These are phyloP conservation scores for Neofusicoccum laricinum DNA, from an alignment of 2,329 filamentous ascomycete species.

Conservation along the genomic window DNA sequence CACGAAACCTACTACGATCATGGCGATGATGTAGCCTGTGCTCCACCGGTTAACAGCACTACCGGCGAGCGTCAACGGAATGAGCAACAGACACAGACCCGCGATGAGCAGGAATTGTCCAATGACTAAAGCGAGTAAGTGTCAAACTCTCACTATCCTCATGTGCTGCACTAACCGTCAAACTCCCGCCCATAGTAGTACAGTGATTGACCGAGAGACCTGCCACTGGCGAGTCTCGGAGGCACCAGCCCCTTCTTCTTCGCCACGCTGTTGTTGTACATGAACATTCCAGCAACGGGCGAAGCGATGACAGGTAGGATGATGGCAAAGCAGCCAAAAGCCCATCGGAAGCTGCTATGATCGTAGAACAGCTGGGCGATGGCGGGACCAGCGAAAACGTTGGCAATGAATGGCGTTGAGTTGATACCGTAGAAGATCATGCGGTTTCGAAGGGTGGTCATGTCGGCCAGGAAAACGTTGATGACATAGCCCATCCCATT, in stretches of 20 bases:
- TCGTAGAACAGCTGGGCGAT: constrained; percentile 44
- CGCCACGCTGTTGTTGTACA: constrained; percentile 58
- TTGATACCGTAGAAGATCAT: constrained; percentile 58
- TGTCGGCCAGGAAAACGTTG: constrained; percentile 63
- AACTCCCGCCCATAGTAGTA: constrained; percentile 57
- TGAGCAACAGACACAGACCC: constrained; percentile 60
- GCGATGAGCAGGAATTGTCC: constrained; percentile 58
- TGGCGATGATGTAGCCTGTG: constrained; percentile 39
- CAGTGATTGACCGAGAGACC: constrained; percentile 45
- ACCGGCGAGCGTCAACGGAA: constrained; percentile 59
- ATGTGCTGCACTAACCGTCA: constrained; percentile 37
- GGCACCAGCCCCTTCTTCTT: constrained; percentile 48
- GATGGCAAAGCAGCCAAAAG: constrained; percentile 64
- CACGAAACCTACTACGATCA: constrained; percentile 35
- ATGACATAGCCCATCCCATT: constrained; percentile 58
- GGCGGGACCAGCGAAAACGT: constrained; percentile 29
- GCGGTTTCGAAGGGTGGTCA: constrained; percentile 62
- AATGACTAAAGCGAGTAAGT: constrained; percentile 22
- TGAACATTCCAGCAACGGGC: constrained; percentile 61
- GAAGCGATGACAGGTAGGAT: constrained; percentile 59
- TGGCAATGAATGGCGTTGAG: constrained; percentile 32
- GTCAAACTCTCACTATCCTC: constrained; percentile 11
- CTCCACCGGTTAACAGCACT: constrained; percentile 31
- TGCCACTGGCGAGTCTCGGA: constrained; percentile 34
- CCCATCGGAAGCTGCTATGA: constrained; percentile 61